Base-by-base conservation (phyloP, 208 protist species). In the Trypanosoma platydactyli region DNA sequence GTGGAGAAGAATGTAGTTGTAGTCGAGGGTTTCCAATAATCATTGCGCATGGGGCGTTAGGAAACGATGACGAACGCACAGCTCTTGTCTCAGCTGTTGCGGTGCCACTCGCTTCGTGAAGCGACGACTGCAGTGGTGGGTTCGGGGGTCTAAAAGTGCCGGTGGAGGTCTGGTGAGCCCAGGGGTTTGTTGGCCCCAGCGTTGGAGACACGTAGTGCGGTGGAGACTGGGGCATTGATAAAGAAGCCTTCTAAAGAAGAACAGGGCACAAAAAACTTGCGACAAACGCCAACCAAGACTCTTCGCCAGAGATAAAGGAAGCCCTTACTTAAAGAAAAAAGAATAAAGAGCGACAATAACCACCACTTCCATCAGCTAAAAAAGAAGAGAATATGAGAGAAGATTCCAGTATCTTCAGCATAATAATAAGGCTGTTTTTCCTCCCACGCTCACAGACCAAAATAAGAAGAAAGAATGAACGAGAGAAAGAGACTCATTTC, bases 111-210 rank as follows among this genome's bases (percentile, higher is more conserved):
- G 5, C 22, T 24, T 55, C 42, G n/a, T 48, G 57, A 54, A 46
- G 57, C 12, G 20, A 0, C 1, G 42, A 56, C 15, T 18, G 35
- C 29, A 15, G 16, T 35, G 41, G 40, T 29, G 48, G 52, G 29
- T 64, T 55, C 9, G 85, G 84, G 16, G 85, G 81, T n/a, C 84
- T 79, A 55, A 91, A 91, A n/a, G 81, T 68, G 13, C 85, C 85
- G 0, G 84, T 88, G 11, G 79, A 79, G 25, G 76, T 86, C 61
- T 91, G 79, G 44, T 86, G 74, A 5, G 70, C 71, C 84, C 84
- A 91, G 15, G 76, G 78, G 5, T 74, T 77, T 27, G 85, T 86
- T 16, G 85, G 79, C 7, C 76, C 73, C 9, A 91, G 69, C 45
- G 70, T 84, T 29, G 81, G 85, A 33, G 81, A 91, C 7, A 91